Percentiles rank a stretch among this genome's conserved stretches.
Evolutionary conservation across 164 flowering plant species (phyloP).

Genomic region (Warburgia ugandensis): DNA sequence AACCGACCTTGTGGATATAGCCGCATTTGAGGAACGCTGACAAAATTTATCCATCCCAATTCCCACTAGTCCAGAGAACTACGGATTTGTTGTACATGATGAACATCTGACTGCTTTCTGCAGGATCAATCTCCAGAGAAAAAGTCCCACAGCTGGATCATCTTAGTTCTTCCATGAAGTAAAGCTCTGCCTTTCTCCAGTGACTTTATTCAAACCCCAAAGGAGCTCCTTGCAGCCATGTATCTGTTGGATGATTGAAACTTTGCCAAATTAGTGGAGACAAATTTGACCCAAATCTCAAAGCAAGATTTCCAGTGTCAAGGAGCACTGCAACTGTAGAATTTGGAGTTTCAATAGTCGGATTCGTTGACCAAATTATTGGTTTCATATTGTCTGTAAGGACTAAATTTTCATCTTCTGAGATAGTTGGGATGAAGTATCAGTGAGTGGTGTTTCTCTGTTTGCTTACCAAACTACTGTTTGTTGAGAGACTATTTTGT

Average conservation of each 20-base stretch:
- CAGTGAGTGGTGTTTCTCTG: conserved; percentile 6
- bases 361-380: conserved; percentile 1
- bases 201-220: conserved; percentile 11
- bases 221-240: conserved; percentile 22
- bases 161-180: conserved; percentile 29
- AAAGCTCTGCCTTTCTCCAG: conserved; percentile 7
- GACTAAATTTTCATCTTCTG: conserved; percentile 6
- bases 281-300: conserved; percentile 4
- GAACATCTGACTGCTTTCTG: too few species aligned
- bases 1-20: not conserved
- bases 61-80: too few species aligned
- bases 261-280: conserved; percentile 22
- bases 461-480: conserved; percentile 13
- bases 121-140: too few species aligned
- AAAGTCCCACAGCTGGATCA: too few species aligned
- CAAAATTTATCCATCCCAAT: conserved; percentile 3
- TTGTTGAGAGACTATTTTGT: not conserved
- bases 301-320: conserved; percentile 20
- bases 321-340: conserved; percentile 9
- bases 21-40: not conserved
- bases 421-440: conserved; percentile 6
- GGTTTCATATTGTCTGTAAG: not conserved
- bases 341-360: not conserved
- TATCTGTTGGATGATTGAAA: conserved; percentile 28
- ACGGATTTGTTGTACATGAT: too few species aligned